Conservation (phyloP, 2,329 filamentous ascomycete species). For the Aaosphaeria arxii region DNA sequence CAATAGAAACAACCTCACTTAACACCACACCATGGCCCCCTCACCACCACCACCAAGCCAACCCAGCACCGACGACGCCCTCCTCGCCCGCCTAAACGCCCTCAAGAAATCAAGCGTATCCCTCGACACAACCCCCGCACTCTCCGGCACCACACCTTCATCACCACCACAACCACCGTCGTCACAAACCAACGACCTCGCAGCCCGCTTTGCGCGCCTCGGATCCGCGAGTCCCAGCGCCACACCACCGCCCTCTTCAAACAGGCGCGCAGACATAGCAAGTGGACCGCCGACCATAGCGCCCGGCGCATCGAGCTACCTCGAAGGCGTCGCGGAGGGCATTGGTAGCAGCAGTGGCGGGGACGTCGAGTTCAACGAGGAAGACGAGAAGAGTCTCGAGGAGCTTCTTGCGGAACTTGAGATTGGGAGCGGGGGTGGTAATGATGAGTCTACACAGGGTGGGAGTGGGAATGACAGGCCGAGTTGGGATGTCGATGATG, state of each 20-base stretch:
- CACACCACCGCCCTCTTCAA: conserved; percentile 23
- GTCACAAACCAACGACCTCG: conserved; percentile 25
- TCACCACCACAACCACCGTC: conserved; percentile 6
- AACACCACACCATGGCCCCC: not conserved
- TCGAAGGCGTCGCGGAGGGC: conserved; percentile 30
- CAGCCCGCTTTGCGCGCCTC: conserved; percentile 36
- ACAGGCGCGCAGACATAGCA: not conserved
- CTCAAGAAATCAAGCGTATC: conserved; percentile 44
- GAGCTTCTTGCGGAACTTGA: conserved; percentile 44
- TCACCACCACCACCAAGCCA: not conserved
- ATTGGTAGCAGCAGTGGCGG: conserved; percentile 14
- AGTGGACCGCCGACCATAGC: conserved; percentile 19
- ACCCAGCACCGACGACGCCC: conserved; percentile 34
- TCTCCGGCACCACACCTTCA: conserved; percentile 16
- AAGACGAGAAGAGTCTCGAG: conserved; percentile 47
- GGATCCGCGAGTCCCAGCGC: conserved; percentile 24
- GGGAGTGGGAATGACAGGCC: conserved; percentile 15
- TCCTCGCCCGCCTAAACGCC: conserved; percentile 49
- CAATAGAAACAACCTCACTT: not conserved
- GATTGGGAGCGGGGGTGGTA: not conserved
- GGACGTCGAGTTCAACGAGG: conserved; percentile 31
- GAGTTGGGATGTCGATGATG: conserved; percentile 39
- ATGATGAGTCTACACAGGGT: not conserved
- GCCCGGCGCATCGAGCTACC: conserved; percentile 32
- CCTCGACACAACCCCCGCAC: conserved; percentile 22